Evolutionary conservation across 148 eudicot species (phyloP), one percentile per base, ranked within the genome.

Genomic region (Rheum nobile): DNA sequence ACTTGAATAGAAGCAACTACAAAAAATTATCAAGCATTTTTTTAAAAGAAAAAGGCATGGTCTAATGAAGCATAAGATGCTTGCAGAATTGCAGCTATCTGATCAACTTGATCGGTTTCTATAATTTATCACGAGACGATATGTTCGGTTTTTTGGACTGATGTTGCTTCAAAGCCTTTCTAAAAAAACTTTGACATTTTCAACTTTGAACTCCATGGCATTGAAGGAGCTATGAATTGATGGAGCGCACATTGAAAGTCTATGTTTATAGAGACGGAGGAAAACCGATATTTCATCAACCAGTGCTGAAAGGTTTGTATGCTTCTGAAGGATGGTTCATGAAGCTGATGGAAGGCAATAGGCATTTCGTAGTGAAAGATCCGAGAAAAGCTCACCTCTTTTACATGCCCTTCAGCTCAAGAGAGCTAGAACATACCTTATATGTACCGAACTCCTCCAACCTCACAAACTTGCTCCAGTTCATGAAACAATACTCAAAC

Each of bases 291-390:
- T 94, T 94, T 83, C 98, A 94, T 78, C 95, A 88, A 59, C 96
- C 98, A n/a, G 76, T 86, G 68, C 89, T 93, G 38, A 90, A 87
- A 79, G 98, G 98, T 35, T 70, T 93, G 74, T 93, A 93, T 81
- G 98, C 98, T 44, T 93, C 98, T 1, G 98, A 93, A 72, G 98
- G 98, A 76, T 93, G 98, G 98, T 93, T 93, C 82, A 93, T 93
- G 98, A 93, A 93, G 81, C 82, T 90, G 50, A 86, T 93, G 91
- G 98, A 88, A 78, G 88, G 84, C 74, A 93, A 88, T 71, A 84
- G 82, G 65, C 88, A 76, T 2, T 93, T 83, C 57, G 79, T 81
- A 17, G 90, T 88, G 26, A 93, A 88, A 69, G 83, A 88, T 24
- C 96, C 98, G 1, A 73, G 75, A 43, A 87, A 80, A 76, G 98